A percentile compares a stretch with the other conserved stretches of the same genome.
Conservation (phyloP, 345 rosid species). For the Boechera divaricarpa region DNA sequence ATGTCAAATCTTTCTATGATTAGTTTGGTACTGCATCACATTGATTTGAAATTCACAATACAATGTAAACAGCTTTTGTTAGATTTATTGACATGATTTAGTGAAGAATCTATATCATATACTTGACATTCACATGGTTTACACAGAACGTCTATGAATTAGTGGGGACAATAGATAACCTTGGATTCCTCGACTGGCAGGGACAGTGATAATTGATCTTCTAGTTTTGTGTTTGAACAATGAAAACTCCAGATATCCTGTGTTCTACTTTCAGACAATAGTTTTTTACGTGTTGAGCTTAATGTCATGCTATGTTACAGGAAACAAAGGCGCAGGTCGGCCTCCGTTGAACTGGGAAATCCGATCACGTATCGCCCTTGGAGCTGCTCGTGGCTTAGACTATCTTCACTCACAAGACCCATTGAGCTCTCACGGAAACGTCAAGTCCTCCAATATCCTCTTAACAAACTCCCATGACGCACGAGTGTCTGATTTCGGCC, state of each 20-base stretch:
- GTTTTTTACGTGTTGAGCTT: not conserved
- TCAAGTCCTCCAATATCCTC: slow-evolving; percentile 90
- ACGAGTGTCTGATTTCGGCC: slow-evolving; percentile 91
- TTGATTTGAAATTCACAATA: not conserved
- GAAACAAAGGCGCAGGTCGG: slow-evolving; percentile 92
- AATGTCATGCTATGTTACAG: slow-evolving; percentile 46
- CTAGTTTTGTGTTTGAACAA: slow-evolving; percentile 1
- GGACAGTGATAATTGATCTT: not conserved
- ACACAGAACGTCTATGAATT: not conserved
- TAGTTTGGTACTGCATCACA: not conserved
- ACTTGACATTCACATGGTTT: slow-evolving; percentile 5
- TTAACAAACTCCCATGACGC: slow-evolving; percentile 74
- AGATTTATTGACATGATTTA: slow-evolving; percentile 11
- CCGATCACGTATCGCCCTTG: slow-evolving; percentile 77
- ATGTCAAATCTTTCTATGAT: slow-evolving; percentile 5
- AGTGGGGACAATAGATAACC: not conserved
- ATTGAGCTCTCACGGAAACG: slow-evolving; percentile 83
- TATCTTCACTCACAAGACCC: slow-evolving; percentile 90
- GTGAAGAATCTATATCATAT: not conserved
- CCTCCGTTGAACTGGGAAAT: slow-evolving; percentile 87
- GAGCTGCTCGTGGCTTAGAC: slow-evolving; percentile 83
- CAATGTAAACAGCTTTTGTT: not conserved
- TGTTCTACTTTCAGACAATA: not conserved
- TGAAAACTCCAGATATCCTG: not conserved
- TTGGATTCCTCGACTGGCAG: not conserved